Evolutionary conservation across 1,284 basidiomycete genomes (phyloP).

Genomic region (Rhizoctonia solani): DNA sequence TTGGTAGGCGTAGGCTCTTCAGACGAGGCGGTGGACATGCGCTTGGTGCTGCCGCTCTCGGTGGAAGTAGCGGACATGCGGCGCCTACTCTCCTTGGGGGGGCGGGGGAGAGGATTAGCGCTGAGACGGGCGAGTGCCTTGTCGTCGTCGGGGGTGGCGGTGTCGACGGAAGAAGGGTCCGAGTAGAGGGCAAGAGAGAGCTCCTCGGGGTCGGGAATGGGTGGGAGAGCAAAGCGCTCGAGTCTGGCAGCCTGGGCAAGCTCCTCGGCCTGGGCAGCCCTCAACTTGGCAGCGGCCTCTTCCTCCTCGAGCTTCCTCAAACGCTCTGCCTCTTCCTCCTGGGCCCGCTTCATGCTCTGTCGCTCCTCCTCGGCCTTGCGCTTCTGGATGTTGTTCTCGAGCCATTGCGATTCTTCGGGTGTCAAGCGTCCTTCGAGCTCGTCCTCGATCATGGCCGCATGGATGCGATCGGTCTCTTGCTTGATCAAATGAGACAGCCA

Average conservation of each 20-base stretch:
- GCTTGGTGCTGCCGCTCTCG: not conserved
- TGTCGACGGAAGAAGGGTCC: conserved; percentile 8
- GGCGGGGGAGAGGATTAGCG: conserved; percentile 18
- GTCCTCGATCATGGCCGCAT: conserved; percentile 30
- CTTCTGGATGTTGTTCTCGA: conserved; percentile 15
- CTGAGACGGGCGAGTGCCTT: not conserved
- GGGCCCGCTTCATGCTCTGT: not conserved
- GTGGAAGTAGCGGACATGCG: not conserved
- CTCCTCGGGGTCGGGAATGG: conserved; percentile 27
- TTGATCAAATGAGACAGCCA: conserved; percentile 17
- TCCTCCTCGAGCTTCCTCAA: conserved; percentile 15
- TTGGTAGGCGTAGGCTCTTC: not conserved
- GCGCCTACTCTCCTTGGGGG: not conserved
- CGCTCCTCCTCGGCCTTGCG: conserved; percentile 29
- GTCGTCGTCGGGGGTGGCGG: not conserved
- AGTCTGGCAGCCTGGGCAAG: conserved; percentile 29
- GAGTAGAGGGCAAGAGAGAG: conserved; percentile 14
- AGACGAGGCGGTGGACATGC: not conserved
- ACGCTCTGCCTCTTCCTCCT: conserved; percentile 17
- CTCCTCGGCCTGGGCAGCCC: conserved; percentile 28
- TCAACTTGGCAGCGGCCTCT: conserved; percentile 25
- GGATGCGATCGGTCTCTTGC: conserved; percentile 31
- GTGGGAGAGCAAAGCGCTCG: conserved; percentile 24
- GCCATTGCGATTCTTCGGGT: conserved; percentile 19
- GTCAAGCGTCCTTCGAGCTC: conserved; percentile 7